Conservation (phyloP, 208 protist species). For the Leishmania amazonensis region DNA sequence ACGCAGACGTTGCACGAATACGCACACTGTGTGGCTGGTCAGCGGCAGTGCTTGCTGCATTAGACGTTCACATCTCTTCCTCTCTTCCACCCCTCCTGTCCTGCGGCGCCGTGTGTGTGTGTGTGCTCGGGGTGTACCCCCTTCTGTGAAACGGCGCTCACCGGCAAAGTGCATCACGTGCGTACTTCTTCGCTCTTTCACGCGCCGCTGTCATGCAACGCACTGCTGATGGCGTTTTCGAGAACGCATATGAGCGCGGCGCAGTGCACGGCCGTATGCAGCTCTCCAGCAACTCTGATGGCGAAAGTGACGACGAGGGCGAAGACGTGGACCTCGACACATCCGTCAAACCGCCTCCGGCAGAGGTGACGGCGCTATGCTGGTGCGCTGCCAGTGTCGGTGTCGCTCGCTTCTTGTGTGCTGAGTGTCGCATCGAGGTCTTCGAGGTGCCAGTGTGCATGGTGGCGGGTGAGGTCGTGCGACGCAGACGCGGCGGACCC, state of each 20-base stretch:
- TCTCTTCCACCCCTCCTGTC: neutral
- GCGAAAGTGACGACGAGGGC: slow-evolving; percentile 2
- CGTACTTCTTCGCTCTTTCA: neutral
- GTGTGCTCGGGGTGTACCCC: neutral
- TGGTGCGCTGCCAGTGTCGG: slow-evolving; percentile 35
- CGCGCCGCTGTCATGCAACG: neutral
- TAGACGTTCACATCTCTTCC: neutral
- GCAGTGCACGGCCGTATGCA: neutral
- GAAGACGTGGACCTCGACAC: neutral
- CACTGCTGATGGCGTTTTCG: neutral
- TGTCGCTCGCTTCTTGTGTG: slow-evolving; percentile 40
- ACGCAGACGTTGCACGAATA: neutral
- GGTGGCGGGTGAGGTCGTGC: slow-evolving; percentile 27
- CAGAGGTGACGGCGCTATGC: slow-evolving; percentile 23
- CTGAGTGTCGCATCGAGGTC: slow-evolving; percentile 50
- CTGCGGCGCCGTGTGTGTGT: neutral
- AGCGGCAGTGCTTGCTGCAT: neutral
- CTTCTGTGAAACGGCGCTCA: neutral
- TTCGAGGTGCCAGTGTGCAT: slow-evolving; percentile 50
- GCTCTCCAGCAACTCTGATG: neutral
- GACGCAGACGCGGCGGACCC: slow-evolving; percentile 1
- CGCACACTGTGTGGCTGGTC: neutral
- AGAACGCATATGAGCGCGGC: neutral
- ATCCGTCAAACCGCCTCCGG: neutral
- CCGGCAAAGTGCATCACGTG: neutral